Evolutionary conservation across 1,284 basidiomycete species (phyloP).

Genomic region (Ceratorhiza oryzae-sativae): DNA sequence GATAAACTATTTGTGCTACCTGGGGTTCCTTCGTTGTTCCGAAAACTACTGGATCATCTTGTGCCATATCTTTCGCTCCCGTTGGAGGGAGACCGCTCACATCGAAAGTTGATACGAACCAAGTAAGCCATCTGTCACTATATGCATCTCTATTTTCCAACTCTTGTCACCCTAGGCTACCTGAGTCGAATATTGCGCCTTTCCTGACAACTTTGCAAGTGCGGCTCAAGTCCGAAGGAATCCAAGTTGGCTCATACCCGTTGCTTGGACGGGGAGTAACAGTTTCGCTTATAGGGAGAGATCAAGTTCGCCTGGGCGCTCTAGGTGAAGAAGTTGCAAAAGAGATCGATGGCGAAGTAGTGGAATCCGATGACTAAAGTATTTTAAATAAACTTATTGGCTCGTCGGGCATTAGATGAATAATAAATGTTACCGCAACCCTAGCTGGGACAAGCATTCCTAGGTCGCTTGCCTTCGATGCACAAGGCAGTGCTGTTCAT

Average conservation of each 20-base stretch:
- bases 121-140: slow-evolving; percentile 57
- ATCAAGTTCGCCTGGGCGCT: slow-evolving; percentile 59
- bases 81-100: slow-evolving; percentile 70
- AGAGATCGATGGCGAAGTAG: slow-evolving; percentile 63
- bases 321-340: slow-evolving; percentile 70
- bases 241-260: slow-evolving; percentile 87
- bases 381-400: too few species aligned
- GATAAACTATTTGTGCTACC: slow-evolving; percentile 90
- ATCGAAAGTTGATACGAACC: slow-evolving; percentile 80
- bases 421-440: too few species aligned
- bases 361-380: slow-evolving; percentile 45
- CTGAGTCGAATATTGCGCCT: slow-evolving; percentile 89
- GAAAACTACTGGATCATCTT: slow-evolving; percentile 76
- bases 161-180: slow-evolving; percentile 58
- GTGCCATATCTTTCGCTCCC: slow-evolving; percentile 79
- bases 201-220: slow-evolving; percentile 81
- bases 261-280: slow-evolving; percentile 66
- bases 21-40: slow-evolving; percentile 87
- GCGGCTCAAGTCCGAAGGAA: slow-evolving; percentile 74
- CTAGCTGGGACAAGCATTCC: too few species aligned
- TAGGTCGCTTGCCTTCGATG: too few species aligned
- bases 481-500: too few species aligned
- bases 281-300: slow-evolving; percentile 82
- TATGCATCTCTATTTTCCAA: neutral
- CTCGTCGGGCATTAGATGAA: too few species aligned